Conservation (phyloP, 176 grass and related monocot genomes). For the Luzula sylvatica region DNA sequence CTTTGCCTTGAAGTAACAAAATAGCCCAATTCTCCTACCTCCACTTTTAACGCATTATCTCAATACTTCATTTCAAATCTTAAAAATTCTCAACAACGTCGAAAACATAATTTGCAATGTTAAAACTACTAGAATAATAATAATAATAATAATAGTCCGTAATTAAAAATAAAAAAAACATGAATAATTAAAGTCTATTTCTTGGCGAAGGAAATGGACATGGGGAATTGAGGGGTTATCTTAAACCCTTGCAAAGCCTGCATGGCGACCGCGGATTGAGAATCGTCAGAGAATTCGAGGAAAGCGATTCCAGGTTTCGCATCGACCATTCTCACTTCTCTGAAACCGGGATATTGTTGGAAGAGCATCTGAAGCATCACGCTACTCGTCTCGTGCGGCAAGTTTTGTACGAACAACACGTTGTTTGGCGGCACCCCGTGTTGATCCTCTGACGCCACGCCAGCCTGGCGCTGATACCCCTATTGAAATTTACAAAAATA, state of each 20-base stretch:
- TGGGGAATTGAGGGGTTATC: conserved; percentile 83
- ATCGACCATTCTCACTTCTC: conserved; percentile 82
- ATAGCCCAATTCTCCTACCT: conserved; percentile 25
- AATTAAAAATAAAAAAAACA: conserved; percentile 1
- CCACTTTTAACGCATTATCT: conserved; percentile 11
- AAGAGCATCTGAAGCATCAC: conserved; percentile 97
- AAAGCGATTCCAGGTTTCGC: conserved; percentile 94
- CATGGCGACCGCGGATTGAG: conserved; percentile 76
- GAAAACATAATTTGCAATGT: conserved; percentile 1
- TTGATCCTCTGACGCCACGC: conserved; percentile 5
- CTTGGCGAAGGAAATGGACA: conserved; percentile 76
- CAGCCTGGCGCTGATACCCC: conserved; percentile 33
- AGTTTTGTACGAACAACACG: conserved; percentile 91
- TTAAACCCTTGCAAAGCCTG: conserved; percentile 90
- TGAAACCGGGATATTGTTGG: conserved; percentile 93
- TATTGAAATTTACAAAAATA: conserved; percentile 19
- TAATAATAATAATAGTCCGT: neutral
- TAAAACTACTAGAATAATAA: conserved; percentile 4
- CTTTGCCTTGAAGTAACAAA: conserved; percentile 65
- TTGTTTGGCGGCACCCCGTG: conserved; percentile 67
- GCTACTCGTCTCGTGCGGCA: conserved; percentile 66
- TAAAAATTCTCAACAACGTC: too few species aligned
- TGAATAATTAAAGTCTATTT: conserved; percentile 30
- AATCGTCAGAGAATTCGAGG: conserved; percentile 75
- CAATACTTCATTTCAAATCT: too few species aligned